Evolutionary conservation across 306 rosid species (phyloP), one percentile per base, ranked within the genome.

Genomic region (Cicer chorassanicum): DNA sequence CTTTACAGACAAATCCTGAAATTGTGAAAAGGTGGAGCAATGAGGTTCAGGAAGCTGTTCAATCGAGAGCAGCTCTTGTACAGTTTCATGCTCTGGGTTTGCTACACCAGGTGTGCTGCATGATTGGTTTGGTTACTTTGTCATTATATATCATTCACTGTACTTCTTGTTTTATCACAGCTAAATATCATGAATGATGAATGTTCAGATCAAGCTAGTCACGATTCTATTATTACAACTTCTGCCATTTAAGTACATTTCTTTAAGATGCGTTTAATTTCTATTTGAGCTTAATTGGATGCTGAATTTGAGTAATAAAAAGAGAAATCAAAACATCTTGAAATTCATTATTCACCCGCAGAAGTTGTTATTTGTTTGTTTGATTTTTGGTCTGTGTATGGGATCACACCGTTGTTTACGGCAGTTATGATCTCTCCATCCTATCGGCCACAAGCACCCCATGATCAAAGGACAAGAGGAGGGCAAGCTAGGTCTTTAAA

Each of bases 11-110:
- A 6, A 92, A 87, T 86, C 93, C 99, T 34, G 99, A 95, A 82
- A 95, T 95, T 76, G 99, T 95, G 57, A 92, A 92, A 83, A 86
- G 98, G 85, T 95, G 99, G 99, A 95, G 98, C 72, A 95, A 95
- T 73, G 99, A 95, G 89, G 97, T 95, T 81, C 99, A 95, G 83
- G 99, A 95, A 87, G 97, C 99, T 72, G 97, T 92, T 83, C 99
- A 95, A 83, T 90, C 99, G 13, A 90, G 98, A 82, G 96, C 99
- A 29, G 96, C 99, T 75, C 98, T 95, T 70, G 99, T 95, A 54
- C 99, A 95, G 80, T 95, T 95, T 84, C 99, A 95, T 79, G 96
- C 98, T 2, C 86, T 94, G 85, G 96, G 85, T 77, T 85, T 95
- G 86, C 92, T 95, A 68, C 98, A 95, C 81, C 99, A 92, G 94